Evolutionary conservation across 768 basidiomycete species (phyloP), one percentile per base, ranked within the genome.

Genomic region (Kwoniella botswanensis): DNA sequence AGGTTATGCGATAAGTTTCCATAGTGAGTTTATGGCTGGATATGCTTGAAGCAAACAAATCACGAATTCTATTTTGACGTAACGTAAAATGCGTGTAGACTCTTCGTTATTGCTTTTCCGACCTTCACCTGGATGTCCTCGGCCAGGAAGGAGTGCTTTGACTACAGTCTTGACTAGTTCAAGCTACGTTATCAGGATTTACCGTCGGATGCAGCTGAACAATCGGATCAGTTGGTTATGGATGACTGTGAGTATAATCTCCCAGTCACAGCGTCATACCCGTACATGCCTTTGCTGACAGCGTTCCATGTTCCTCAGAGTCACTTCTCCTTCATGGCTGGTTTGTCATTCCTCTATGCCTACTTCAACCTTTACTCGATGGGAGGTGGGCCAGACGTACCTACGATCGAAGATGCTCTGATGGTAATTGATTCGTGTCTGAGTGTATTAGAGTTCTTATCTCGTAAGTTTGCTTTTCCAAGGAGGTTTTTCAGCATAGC

Each of bases 171-270:
- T 84, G 26, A 77, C 81, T 17, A 83, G 82, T 41, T 83, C 83
- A 54, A 83, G 84, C 72, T 84, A 83, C 67, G 81, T 84, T 41
- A 83, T 84, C 59, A 63, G 84, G 44, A 84, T 84, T 44, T 83
- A 83, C 60, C 72, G 82, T 10, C 65, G 81, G 53, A 82, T 83
- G 79, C 82, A 83, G 71, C 73, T 80, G 55, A 83, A 80, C 73
- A 83, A 84, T 70, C 71, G 83, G 67, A 84, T 84, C 71, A 82
- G 78, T 59, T 84, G 82, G 82, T 67, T 78, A 3, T 83, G 82
- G 82, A 73, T 83, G 75, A 82, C 82, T 15, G 82, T 83, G 66
- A 77, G 81, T 72, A 18, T 3, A 9, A 21, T 17, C 18, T 29
- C 24, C 35, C 21, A 3, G 26, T 26, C 26, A 26, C 4, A 26